Base-by-base conservation (phyloP, 192 early-diverging fungal genomes). In the Lunasporangiospora selenospora region DNA sequence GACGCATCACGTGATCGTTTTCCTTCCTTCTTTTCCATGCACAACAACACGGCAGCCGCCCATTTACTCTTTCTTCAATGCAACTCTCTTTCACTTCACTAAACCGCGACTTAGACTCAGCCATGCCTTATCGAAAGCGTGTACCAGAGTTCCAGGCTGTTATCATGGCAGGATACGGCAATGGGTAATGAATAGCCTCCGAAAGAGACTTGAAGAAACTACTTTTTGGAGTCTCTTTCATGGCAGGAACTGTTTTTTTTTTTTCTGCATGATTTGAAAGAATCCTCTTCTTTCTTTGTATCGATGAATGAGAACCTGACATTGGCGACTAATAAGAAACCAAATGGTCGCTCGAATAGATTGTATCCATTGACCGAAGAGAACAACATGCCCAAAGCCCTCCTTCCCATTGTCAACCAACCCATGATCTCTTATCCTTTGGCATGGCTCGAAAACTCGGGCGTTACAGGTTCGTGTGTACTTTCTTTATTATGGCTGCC, bases 391-490 rank as follows among this genome's bases (percentile, higher is more conserved):
- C 95, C 98, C 43, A 98, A 99, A 76, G 95, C 95, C 3, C 83
- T 97, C 39, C 82, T 99, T 32, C 98, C 98, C 4, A 80, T 98
- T 34, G 95, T 90, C 1, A 97, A 97, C 70, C 90, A 91, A 69
- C 98, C 98, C 48, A 93, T 98, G 88, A 87, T 99, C 61, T 87
- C 89, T 64, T 95, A 99, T 67, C 87, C 89, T 21, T 80, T 99
- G 40, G 87, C 96, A 53, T 98, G 98, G 96, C 83, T 99, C 4
- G 95, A 98, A 67, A 79, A 81, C 36, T 92, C 95, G 13, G 88
- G 88, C 50, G 86, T 96, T 41, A 39, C 62, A 47, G 79, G 79
- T 81, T 43, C 24, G 60, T 15, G 6, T 18, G 16, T 47, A 19
- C 30, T 26, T 11, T 24, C 7, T n/a, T n/a, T n/a, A n/a, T n/a